Base-by-base conservation (phyloP, 2,329 filamentous ascomycete genomes). In the Penicillium brasilianum region DNA sequence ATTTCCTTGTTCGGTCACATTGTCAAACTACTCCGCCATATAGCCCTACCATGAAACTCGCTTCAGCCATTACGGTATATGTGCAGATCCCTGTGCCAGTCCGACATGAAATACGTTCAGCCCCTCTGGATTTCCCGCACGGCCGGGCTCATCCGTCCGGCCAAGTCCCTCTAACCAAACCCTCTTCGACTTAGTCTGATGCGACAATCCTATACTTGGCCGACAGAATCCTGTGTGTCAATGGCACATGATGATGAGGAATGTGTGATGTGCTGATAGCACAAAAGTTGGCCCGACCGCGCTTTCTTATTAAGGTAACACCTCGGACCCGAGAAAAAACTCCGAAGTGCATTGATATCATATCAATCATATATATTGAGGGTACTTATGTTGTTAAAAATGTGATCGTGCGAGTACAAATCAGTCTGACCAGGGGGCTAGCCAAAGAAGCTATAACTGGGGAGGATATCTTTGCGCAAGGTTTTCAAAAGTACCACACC, bases 31-130 rank as follows among this genome's bases (percentile, higher is more conserved):
- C 8, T 34, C 32, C 5, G 32, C 25, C 25, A 28, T 28, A 28
- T 28, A 28, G 25, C 25, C 25, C 25, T 28, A 28, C 25, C 6
- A 28, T 28, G 25, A 28, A 28, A 28, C 25, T 28, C 25, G 6
- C 44, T 49, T 22, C 14, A 32, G 28, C 48, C 30, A 34, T 50
- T 25, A 20, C n/a, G 28, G n/a, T 50, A 34, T 28, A 20, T 18
- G 28, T 49, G 46, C 46, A 49, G 25, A 49, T 49, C 46, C 28
- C 46, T 13, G 25, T 49, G n/a, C n/a, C n/a, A n/a, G n/a, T n/a
- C 28, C 28, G 16, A 49, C 16, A 49, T 49, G 46, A 34, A 49
- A 25, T 14, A 16, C 46, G 13, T 34, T 25, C 28, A n/a, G 28
- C 28, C 46, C 28, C 46, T 16, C 22, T 46, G 44, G 14, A 48